phyloP scores from a whole-genome alignment of 305 asterid genomes.

The Petunia hybrid region DNA sequence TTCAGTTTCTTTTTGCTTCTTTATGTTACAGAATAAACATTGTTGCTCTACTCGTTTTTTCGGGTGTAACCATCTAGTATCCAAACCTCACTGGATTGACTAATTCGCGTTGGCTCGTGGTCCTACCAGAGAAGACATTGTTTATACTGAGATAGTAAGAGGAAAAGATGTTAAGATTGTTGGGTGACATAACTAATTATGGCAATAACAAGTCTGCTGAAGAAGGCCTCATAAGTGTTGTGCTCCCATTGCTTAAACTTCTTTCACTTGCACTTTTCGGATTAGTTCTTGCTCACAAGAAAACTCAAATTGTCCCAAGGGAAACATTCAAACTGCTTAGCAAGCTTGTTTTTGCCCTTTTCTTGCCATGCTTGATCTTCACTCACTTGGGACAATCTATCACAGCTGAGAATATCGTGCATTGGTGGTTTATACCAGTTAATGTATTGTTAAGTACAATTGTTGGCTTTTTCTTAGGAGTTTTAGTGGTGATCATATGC shows the following conservation, averaged over 20 bases:
- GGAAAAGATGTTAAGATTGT: conserved; percentile 26
- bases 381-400: conserved; percentile 54
- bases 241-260: conserved; percentile 51
- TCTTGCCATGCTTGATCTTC: conserved; percentile 59
- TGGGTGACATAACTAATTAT: conserved; percentile 31
- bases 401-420: conserved; percentile 37
- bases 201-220: conserved; percentile 31
- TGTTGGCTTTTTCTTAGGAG: conserved; percentile 48
- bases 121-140: not conserved
- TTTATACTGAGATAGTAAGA: not conserved
- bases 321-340: conserved; percentile 57
- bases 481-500: conserved; percentile 49
- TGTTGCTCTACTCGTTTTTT: not conserved
- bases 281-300: conserved; percentile 46
- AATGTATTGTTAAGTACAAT: conserved; percentile 50
- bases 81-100: not conserved
- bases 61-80: not conserved
- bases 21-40: not conserved
- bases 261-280: conserved; percentile 49
- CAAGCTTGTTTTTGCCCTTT: conserved; percentile 56
- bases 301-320: conserved; percentile 42
- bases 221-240: conserved; percentile 41
- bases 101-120: not conserved
- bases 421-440: conserved; percentile 60
- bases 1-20: not conserved